Evolutionary conservation across 2,329 filamentous ascomycete species (phyloP).

Genomic region (Penicillium hesseltinei): DNA sequence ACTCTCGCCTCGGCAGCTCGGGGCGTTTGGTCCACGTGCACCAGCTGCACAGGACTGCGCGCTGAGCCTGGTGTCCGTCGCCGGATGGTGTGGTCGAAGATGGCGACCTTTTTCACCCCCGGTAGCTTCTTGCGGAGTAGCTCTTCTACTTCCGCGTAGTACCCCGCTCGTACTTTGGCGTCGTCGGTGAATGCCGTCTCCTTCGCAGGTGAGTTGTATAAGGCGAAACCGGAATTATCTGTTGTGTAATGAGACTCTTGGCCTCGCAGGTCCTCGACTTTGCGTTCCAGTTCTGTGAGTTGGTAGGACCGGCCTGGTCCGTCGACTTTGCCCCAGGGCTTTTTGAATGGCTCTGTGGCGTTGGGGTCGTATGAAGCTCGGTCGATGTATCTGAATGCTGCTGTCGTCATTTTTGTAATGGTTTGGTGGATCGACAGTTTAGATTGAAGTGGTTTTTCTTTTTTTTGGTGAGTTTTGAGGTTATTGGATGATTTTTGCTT

Average conservation of each 20-base stretch:
- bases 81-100: slow-evolving; percentile 72
- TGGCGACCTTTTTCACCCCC: slow-evolving; percentile 60
- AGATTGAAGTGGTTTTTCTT: background rate
- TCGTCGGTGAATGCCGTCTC: slow-evolving; percentile 60
- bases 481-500: background rate
- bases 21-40: slow-evolving; percentile 71
- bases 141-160: slow-evolving; percentile 62
- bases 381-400: slow-evolving; percentile 62
- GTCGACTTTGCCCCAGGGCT: slow-evolving; percentile 67
- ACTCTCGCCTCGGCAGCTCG: slow-evolving; percentile 61
- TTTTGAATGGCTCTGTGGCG: slow-evolving; percentile 36
- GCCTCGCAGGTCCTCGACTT: slow-evolving; percentile 58
- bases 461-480: background rate
- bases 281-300: slow-evolving; percentile 45
- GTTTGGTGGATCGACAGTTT: background rate
- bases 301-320: slow-evolving; percentile 56
- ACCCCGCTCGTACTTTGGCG: slow-evolving; percentile 52
- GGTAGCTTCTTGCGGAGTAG: slow-evolving; percentile 56
- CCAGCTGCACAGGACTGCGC: slow-evolving; percentile 65
- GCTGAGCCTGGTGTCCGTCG: slow-evolving; percentile 54
- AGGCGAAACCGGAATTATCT: slow-evolving; percentile 59
- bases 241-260: slow-evolving; percentile 52
- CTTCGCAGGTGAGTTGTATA: slow-evolving; percentile 52
- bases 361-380: slow-evolving; percentile 46
- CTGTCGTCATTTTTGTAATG: slow-evolving; percentile 53